Evolutionary conservation across 192 early-diverging fungal genomes (phyloP).

Genomic region (Coemansia asiatica): DNA sequence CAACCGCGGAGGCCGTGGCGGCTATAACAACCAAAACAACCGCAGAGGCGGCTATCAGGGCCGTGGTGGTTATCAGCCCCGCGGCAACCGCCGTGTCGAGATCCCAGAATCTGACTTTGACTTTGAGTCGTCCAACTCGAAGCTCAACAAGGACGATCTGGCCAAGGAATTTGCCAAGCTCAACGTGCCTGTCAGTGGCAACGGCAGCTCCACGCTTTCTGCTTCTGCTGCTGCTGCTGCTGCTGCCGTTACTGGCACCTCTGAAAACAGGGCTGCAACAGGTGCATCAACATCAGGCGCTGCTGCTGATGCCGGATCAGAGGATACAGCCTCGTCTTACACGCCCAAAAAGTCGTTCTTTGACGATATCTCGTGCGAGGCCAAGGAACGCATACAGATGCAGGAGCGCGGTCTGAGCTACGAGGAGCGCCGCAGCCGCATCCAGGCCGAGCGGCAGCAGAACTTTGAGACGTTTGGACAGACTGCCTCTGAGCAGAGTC

Average conservation of each 20-base stretch:
- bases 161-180: conserved; percentile 70
- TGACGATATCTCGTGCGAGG: conserved; percentile 97
- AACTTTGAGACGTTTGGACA: conserved; percentile 99
- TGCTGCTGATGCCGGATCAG: conserved; percentile 1
- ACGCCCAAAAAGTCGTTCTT: conserved; percentile 85
- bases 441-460: conserved; percentile 82
- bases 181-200: conserved; percentile 29
- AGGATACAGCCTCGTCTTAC: conserved; percentile 66
- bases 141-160: conserved; percentile 87
- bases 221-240: too few relatives aligned
- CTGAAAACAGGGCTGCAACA: background rate
- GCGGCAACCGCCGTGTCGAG: conserved; percentile 47
- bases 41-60: conserved; percentile 44
- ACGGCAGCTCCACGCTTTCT: background rate
- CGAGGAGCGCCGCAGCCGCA: conserved; percentile 71
- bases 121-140: conserved; percentile 93
- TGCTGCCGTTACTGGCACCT: conserved; percentile 17
- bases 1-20: conserved; percentile 26
- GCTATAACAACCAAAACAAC: conserved; percentile 20
- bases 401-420: conserved; percentile 51
- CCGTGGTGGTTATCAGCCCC: conserved; percentile 42
- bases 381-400: conserved; percentile 76
- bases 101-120: conserved; percentile 88
- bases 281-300: background rate
- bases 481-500: conserved; percentile 65